Base-by-base conservation (phyloP, 148 eudicot genomes). In the Dysphania ambrosioides region DNA sequence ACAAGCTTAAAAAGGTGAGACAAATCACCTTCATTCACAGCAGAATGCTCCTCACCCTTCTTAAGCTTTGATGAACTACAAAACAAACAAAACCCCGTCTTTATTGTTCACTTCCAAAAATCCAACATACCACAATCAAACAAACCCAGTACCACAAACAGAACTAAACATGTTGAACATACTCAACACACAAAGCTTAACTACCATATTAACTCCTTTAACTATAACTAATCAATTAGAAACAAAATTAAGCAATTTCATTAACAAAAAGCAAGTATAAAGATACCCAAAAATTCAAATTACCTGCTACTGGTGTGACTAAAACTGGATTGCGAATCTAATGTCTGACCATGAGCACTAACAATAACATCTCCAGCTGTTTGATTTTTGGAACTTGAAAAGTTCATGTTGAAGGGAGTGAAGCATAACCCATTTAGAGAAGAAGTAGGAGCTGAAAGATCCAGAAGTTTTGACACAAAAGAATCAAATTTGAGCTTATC, bases 1-100 rank as follows among this genome's bases (percentile, higher is more conserved):
- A 89, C 94, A 70, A 92, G 86, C 77, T 84, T 86, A 70, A 81
- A 78, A 24, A 96, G 74, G 79, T 92, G 85, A 44, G 73, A 72
- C 47, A 96, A 75, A 86, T 96, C 99, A 27, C 81, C 86, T 11
- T 83, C 81, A 18, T 80, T 80, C 56, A 92, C 88, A 61, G 36
- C 75, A 56, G 53, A 47, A 68, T 24, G 29, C 35, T 84, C 88
- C 38, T 79, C 86, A 71, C 82, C 81, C 69, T 83, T 67, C 9
- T 24, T 77, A 19, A 68, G 65, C 68, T 83, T 36, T 7, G 84
- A 79, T 73, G 92, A 79, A 77, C 97, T 94, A 79, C 49, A 70
- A 58, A 82, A 67, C 57, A 76, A 58, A 4, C 65, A 81, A 81
- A 47, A 59, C 31, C 19, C 31, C 73, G 49, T 53, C 72, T 69